Base-by-base conservation (phyloP, 2,329 filamentous ascomycete species). In the Apiospora malaysiana region DNA sequence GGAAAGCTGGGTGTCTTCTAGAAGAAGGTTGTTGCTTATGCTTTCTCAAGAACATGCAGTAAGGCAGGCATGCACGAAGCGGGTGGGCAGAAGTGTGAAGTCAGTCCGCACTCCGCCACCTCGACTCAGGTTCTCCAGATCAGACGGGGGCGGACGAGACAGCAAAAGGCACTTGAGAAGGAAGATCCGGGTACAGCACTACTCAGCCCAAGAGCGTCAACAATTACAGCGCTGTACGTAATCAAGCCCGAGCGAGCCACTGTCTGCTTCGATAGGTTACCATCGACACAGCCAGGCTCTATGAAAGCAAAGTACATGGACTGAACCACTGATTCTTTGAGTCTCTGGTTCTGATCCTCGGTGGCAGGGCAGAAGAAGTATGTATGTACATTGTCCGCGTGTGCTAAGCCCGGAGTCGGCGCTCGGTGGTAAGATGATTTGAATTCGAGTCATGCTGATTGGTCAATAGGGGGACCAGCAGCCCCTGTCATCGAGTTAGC, bases 351-450 rank as follows among this genome's bases (percentile, higher is more conserved):
- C 56, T 63, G 56, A 16, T 18, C n/a, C 27, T 63, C 18, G 56
- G 40, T 18, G 32, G 40, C 32, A 32, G 49, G n/a, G 32, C 56
- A 40, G 56, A 40, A 63, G 56, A 40, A 47, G 4, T 46, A n/a
- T n/a, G n/a, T n/a, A n/a, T n/a, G n/a, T n/a, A 12, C 32, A 23
- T 18, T 63, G 56, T 63, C 56, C 56, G 56, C 56, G 56, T 63
- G 56, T 32, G 56, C 56, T 40, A 40, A 63, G 56, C 56, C 56
- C 56, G 56, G 56, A 63, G 56, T 63, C 56, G 56, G 56, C 56
- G 56, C 21, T 63, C 56, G 56, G 56, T 63, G 56, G 56, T 63
- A 40, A 63, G 32, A 40, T 63, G 56, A 63, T 63, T 63, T 63
- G 56, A 63, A 63, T 63, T 63, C 56, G 56, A 40, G n/a, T 3